Percentiles rank a stretch among this genome's conserved stretches.
Conservation (phyloP, 139 green algal species). For the Raphidocelis subcapitata region DNA sequence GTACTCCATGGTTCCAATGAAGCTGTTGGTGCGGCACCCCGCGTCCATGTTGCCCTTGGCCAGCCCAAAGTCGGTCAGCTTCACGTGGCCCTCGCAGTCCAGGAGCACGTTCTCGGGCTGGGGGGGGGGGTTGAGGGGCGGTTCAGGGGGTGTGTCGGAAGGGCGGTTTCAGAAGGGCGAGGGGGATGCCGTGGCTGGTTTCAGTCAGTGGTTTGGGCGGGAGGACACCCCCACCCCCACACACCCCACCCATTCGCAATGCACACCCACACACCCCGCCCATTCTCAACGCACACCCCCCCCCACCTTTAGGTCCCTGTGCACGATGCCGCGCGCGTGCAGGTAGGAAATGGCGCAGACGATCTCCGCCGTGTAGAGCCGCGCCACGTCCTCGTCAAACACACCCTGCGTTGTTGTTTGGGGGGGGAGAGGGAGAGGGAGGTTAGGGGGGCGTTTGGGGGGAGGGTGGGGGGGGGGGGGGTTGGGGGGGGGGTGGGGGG, state of each 20-base stretch:
- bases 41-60: slow-evolving; percentile 82
- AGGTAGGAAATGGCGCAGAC: slow-evolving; percentile 91
- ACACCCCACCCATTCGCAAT: too few species aligned
- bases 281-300: too few species aligned
- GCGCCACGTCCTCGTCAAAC: slow-evolving; percentile 84
- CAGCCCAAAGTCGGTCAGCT: slow-evolving; percentile 87
- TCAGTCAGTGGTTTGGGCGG: too few species aligned
- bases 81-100: slow-evolving; percentile 91
- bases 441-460: not conserved
- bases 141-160: too few species aligned
- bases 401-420: too few species aligned
- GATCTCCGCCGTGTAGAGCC: slow-evolving; percentile 95
- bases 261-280: too few species aligned
- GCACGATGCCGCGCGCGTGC: slow-evolving; percentile 82
- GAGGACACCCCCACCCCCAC: too few species aligned
- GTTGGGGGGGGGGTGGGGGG: slow-evolving; percentile 30
- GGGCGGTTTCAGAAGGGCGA: too few species aligned
- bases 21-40: slow-evolving; percentile 74
- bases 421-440: not conserved
- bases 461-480: not conserved
- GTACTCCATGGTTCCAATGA: slow-evolving; percentile 96
- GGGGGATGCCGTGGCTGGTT: too few species aligned
- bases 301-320: slow-evolving; percentile 67
- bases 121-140: too few species aligned
- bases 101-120: slow-evolving; percentile 94